A percentile compares a stretch with the other conserved stretches of the same genome.
Conservation (phyloP, 352 stramenopile species). For the Globisporangium emineosum region DNA sequence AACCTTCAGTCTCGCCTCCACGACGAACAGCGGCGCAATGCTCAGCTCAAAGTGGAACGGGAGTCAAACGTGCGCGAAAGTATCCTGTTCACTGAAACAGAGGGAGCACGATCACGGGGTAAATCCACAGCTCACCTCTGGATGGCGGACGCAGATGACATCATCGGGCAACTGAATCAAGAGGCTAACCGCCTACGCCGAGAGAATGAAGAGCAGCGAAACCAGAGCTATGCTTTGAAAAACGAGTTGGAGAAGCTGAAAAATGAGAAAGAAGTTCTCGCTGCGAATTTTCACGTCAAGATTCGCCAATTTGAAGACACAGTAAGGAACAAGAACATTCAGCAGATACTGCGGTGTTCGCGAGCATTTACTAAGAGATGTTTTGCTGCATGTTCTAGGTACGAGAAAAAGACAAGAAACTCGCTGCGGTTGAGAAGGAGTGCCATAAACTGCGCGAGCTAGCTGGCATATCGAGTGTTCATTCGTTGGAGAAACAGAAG, state of each 20-base stretch:
- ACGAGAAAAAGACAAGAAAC: conserved; percentile 85
- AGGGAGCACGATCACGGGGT: conserved; percentile 38
- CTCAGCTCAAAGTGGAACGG: conserved; percentile 46
- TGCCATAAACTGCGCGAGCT: conserved; percentile 64
- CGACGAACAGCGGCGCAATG: conserved; percentile 59
- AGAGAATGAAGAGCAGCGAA: conserved; percentile 72
- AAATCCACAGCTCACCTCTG: conserved; percentile 72
- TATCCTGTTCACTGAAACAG: conserved; percentile 36
- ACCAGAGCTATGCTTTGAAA: conserved; percentile 41
- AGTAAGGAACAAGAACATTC: conserved; percentile 18
- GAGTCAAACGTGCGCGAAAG: conserved; percentile 44
- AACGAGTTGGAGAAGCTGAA: conserved; percentile 57
- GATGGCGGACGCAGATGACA: conserved; percentile 84
- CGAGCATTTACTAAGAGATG: not conserved
- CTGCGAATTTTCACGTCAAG: conserved; percentile 81
- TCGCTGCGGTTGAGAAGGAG: conserved; percentile 67
- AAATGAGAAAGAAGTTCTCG: conserved; percentile 73
- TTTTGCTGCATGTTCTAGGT: conserved; percentile 26
- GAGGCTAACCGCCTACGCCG: conserved; percentile 67
- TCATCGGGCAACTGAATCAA: conserved; percentile 77
- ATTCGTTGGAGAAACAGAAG: conserved; percentile 31
- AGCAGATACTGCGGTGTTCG: not conserved
- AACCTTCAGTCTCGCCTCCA: conserved; percentile 59
- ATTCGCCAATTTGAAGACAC: conserved; percentile 73
- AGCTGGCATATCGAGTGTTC: conserved; percentile 19